Base-by-base conservation (phyloP, 768 basidiomycete species). In the Xerocomellus dryophilus region DNA sequence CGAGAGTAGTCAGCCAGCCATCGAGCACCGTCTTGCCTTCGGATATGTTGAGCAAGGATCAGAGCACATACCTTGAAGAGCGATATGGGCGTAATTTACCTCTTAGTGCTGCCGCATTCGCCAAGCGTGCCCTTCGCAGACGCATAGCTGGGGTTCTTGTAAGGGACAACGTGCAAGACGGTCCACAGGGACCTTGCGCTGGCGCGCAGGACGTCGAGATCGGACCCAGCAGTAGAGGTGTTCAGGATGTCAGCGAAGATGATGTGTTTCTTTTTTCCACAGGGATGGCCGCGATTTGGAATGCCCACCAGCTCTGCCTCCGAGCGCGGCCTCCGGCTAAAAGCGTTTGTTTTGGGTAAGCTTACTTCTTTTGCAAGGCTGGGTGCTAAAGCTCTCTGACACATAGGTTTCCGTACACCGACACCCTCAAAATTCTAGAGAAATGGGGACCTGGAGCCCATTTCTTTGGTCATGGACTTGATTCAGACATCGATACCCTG, bases 361-460 rank as follows among this genome's bases (percentile, higher is more conserved):
- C 72, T 10, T 39, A 0, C 11, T 46, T 10, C 31, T 41, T 18
- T 34, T 29, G 4, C 18, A 9, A 25, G 7, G 5, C n/a, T 15
- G 12, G 2, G 25, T 12, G 2, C 40, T 53, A 32, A 59, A 23
- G 4, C 25, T 20, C 5, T 21, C 31, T 20, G 44, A 21, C 4
- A 9, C 21, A 6, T 59, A 97, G 95, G 15, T 99, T 98, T 71
- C 88, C 94, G 0, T 99, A 98, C 68, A 91, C 85, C 9, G 96
- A 98, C 66, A 98, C 96, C 5, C 81, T 96, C 54, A 98, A 98
- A 70, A 81, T 95, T 38, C 76, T 98, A 2, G 78, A 94, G 61
- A 98, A 99, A 71, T 98, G 94, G 93, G 96, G 96, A 1, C 91
- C 90, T 3, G 96, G 96, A 2, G 92, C 86, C 59, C 79, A 93